phyloP scores from a whole-genome alignment of 2,329 filamentous ascomycete species.

The Phialophora macrospora region DNA sequence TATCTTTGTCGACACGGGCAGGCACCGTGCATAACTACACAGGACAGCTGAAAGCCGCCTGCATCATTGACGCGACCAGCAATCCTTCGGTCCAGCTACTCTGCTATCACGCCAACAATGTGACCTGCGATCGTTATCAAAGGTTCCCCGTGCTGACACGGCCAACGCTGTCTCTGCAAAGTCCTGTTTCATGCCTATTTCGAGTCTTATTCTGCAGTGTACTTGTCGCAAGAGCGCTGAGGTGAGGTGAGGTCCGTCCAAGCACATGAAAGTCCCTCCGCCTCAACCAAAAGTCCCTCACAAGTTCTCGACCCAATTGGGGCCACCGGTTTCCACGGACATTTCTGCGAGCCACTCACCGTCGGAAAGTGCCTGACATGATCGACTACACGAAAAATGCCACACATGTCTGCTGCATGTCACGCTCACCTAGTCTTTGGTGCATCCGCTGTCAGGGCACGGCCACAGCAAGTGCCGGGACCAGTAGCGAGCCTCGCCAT shows the following conservation, averaged over 20 bases:
- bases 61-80: constrained; percentile 14
- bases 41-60: constrained; percentile 13
- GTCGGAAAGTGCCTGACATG: constrained; percentile 30
- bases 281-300: constrained; percentile 17
- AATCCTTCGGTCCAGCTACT: constrained; percentile 26
- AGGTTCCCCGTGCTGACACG: constrained; percentile 19
- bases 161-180: not conserved
- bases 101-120: not conserved
- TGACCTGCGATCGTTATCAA: not conserved
- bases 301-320: constrained; percentile 11
- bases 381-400: constrained; percentile 18
- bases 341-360: constrained; percentile 26
- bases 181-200: not conserved
- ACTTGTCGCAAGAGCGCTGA: constrained; percentile 18
- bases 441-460: constrained; percentile 18
- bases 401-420: constrained; percentile 21
- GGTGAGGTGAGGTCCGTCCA: constrained; percentile 4
- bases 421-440: constrained; percentile 6
- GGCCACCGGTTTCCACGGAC: constrained; percentile 3
- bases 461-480: constrained; percentile 9
- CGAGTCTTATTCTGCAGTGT: constrained; percentile 13
- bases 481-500: constrained; percentile 30
- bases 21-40: not conserved
- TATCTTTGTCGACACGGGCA: not conserved
- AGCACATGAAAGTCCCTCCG: constrained; percentile 12